These are phyloP conservation scores for Zalaria obscura DNA, from an alignment of 2,329 filamentous ascomycete species.

Conservation along the genomic window DNA sequence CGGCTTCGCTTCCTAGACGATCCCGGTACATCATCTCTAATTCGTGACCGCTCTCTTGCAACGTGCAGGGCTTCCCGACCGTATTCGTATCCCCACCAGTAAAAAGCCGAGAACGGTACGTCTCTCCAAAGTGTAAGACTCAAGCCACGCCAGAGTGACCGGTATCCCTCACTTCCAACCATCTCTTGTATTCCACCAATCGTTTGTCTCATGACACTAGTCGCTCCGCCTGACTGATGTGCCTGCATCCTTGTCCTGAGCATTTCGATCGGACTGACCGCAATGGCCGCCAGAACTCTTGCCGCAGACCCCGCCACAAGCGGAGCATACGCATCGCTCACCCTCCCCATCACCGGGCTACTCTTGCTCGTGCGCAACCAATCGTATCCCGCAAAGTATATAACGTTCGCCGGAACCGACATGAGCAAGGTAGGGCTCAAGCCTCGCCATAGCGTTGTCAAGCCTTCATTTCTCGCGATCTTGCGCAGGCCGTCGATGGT, in stretches of 20 bases:
- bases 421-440: conserved; percentile 89
- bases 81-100: conserved; percentile 96
- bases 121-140: conserved; percentile 90
- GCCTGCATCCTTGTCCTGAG: conserved; percentile 88
- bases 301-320: conserved; percentile 68
- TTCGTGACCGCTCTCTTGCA: conserved; percentile 39
- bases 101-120: conserved; percentile 90
- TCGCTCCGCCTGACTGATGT: conserved; percentile 28
- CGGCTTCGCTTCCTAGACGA: conserved; percentile 22
- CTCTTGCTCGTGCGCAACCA: conserved; percentile 64
- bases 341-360: conserved; percentile 51
- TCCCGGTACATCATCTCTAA: conserved; percentile 2
- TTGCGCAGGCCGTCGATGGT: conserved; percentile 87
- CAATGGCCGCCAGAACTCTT: conserved; percentile 64
- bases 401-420: conserved; percentile 90
- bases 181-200: conserved; percentile 63
- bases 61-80: conserved; percentile 60
- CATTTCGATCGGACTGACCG: conserved; percentile 84
- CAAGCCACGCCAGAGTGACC: conserved; percentile 77
- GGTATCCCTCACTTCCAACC: conserved; percentile 63
- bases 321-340: conserved; percentile 61
- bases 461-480: conserved; percentile 85
- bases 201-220: conserved; percentile 64
- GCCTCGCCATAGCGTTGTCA: conserved; percentile 78
- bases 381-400: conserved; percentile 97